Evolutionary conservation across 305 asterid species (phyloP), one percentile per base, ranked within the genome.

Genomic region (Fraxinus dipetala): DNA sequence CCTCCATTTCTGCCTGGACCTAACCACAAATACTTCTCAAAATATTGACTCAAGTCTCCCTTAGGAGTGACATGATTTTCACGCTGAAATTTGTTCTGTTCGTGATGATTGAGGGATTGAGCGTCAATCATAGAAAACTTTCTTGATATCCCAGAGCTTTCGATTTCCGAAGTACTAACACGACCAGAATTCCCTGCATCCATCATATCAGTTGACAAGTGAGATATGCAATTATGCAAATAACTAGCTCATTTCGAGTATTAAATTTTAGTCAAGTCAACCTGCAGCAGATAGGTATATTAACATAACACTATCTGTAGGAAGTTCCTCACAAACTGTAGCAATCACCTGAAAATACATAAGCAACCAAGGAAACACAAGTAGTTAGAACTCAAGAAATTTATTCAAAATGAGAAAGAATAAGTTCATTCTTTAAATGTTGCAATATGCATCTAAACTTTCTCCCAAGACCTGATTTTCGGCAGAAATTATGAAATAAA

Each of bases 1-100:
- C 99, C 98, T 90, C 97, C 97, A 80, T 86, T 88, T 89, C 93
- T 89, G 88, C 93, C 80, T 75, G 98, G 97, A 79, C 98, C 98
- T 59, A 96, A 88, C 82, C 85, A 85, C 87, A 96, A 89, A 86
- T 80, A 89, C 83, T 85, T 87, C 86, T 92, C 95, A 85, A 80
- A 91, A 89, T 83, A 87, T 78, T 84, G 90, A 82, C 85, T 88
- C 16, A 89, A 81, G 74, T 82, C 86, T 78, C 89, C 89, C 79
- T 87, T 88, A 40, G 88, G 72, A 83, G 87, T 83, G 24, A 78
- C 76, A 85, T 89, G 89, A 88, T 90, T 91, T 81, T 87, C 96
- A 78, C 45, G 77, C 38, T 75, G 83, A 81, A 88, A 88, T 83
- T 87, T 88, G 70, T 84, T 90, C 85, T 85, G 90, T 73, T 89